A percentile compares a stretch with the other conserved stretches of the same genome.
Conservation (phyloP, 2,329 filamentous ascomycete genomes). For the Neonectria magnoliae region DNA sequence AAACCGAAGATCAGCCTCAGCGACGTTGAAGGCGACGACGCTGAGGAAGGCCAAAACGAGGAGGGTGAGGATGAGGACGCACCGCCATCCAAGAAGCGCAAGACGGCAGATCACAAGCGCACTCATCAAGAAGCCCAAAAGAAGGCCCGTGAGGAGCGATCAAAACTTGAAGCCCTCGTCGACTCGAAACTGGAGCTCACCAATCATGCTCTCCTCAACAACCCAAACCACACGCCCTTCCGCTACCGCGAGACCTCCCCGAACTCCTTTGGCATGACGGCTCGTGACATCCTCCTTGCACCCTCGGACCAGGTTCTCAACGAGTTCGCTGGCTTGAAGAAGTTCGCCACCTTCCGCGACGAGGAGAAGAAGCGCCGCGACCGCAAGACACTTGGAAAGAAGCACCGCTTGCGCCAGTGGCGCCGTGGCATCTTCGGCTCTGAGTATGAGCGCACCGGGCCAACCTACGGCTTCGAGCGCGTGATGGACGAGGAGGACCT, state of each 20-base stretch:
- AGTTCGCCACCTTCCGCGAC: conserved; percentile 90
- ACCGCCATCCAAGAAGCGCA: conserved; percentile 67
- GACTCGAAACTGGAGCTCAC: conserved; percentile 83
- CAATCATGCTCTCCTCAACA: conserved; percentile 66
- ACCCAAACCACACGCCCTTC: conserved; percentile 62
- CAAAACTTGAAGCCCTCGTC: conserved; percentile 86
- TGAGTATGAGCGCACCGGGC: conserved; percentile 65
- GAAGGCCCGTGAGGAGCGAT: conserved; percentile 80
- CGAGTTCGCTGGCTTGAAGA: conserved; percentile 92
- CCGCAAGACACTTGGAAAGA: conserved; percentile 90
- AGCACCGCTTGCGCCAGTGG: conserved; percentile 90
- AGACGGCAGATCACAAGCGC: conserved; percentile 68
- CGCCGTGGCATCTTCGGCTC: conserved; percentile 70
- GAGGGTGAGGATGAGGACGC: conserved; percentile 56
- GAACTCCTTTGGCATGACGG: conserved; percentile 86
- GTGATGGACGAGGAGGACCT: conserved; percentile 44
- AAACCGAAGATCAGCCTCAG: conserved; percentile 66
- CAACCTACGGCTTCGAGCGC: conserved; percentile 66
- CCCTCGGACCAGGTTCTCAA: conserved; percentile 88
- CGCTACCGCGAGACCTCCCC: conserved; percentile 95
- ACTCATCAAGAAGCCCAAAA: conserved; percentile 70
- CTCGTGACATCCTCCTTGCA: conserved; percentile 88
- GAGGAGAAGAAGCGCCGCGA: conserved; percentile 89
- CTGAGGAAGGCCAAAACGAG: conserved; percentile 49
- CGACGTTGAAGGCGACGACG: conserved; percentile 53